Evolutionary conservation across 768 basidiomycete genomes (phyloP), one percentile per base, ranked within the genome.

Genomic region (Russula lepida): DNA sequence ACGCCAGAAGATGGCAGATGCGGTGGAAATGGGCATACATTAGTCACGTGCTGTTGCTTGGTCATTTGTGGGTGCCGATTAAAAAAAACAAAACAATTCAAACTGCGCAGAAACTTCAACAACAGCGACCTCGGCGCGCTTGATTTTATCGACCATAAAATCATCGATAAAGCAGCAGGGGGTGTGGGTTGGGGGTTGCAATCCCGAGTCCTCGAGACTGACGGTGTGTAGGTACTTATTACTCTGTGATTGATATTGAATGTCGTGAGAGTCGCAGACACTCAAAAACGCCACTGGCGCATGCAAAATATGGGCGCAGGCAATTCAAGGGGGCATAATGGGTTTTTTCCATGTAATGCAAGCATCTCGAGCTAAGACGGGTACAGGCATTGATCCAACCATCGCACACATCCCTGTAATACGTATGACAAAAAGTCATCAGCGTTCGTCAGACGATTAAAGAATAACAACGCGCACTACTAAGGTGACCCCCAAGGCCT

Each of bases 341-440:
- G n/a, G n/a, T 63, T 63, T 23, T 54, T 63, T 63, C 62, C 62
- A 63, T 58, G 32, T 55, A 58, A 63, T 63, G 56, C 62, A 25
- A 54, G 39, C 41, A 63, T 23, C 1, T 54, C 51, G 62, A 63
- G 62, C 62, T 63, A 58, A 63, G 62, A 63, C 39, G 37, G 23
- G 62, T 32, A 53, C 44, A 43, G 62, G 56, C 35, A 33, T 28
- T 13, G 62, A 48, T 48, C 62, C 52, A 63, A 43, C 52, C 56
- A 37, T 43, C 56, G 56, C 61, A 62, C 55, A 44, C 60, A 63
- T 62, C 64, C 52, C 60, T 64, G 39, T 11, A 13, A 3, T 39
- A 3, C 6, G 11, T 5, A 33, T n/a, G 27, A 9, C 46, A 2
- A 19, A 6, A 44, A 44, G 17, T 56, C 30, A 53, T 25, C 27